A percentile compares a stretch with the other conserved stretches of the same genome.
Conservation (phyloP, 257 asterid species). For the Salvia splendens region DNA sequence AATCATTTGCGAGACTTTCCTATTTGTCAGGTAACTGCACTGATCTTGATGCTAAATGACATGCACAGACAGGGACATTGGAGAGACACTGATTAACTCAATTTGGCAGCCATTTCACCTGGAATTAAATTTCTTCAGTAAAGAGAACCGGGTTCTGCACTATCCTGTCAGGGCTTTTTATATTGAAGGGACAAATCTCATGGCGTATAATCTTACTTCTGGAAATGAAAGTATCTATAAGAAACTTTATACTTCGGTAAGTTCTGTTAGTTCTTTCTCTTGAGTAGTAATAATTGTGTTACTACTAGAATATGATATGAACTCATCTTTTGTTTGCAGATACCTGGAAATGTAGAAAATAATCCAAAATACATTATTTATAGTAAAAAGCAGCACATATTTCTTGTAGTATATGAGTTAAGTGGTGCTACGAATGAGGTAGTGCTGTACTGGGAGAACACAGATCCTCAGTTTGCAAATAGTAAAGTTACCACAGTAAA, state of each 20-base stretch:
- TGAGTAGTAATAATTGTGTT: constrained; percentile 25
- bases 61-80: constrained; percentile 25
- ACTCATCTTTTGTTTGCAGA: constrained; percentile 51
- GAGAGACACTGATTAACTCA: constrained; percentile 36
- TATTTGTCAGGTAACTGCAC: constrained; percentile 76
- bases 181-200: constrained; percentile 83
- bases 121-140: constrained; percentile 93
- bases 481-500: constrained; percentile 81
- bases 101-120: constrained; percentile 85
- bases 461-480: constrained; percentile 69
- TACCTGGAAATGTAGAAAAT: constrained; percentile 88
- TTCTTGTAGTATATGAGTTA: constrained; percentile 81
- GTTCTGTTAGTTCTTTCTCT: constrained; percentile 23
- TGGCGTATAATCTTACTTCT: constrained; percentile 92
- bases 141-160: constrained; percentile 83
- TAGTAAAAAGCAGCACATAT: constrained; percentile 87
- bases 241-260: constrained; percentile 88
- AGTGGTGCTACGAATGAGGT: constrained; percentile 77
- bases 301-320: constrained; percentile 29
- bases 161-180: constrained; percentile 97
- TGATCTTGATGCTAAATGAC: constrained; percentile 14
- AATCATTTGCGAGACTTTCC: constrained; percentile 75
- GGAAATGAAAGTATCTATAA: constrained; percentile 86
- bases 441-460: constrained; percentile 95
- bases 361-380: constrained; percentile 68